Conservation (phyloP, 345 rosid genomes). For the Euphorbia lathyris region DNA sequence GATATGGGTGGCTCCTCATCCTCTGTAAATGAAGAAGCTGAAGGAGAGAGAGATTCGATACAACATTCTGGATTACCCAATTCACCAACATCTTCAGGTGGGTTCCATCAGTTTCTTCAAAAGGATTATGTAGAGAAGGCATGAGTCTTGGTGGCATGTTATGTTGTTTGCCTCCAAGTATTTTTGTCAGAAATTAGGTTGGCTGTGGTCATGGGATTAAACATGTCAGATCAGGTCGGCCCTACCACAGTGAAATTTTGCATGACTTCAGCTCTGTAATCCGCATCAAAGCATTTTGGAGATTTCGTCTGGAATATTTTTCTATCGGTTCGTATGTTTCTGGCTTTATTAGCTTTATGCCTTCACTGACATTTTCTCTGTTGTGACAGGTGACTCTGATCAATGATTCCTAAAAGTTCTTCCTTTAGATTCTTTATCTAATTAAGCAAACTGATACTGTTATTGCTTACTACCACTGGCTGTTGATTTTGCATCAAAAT, state of each 20-base stretch:
- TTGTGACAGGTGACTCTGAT: constrained; percentile 63
- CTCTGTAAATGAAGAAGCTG: constrained; percentile 55
- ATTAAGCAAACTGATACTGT: constrained; percentile 14
- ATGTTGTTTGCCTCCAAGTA: constrained; percentile 56
- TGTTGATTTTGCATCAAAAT: constrained; percentile 18
- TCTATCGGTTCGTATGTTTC: constrained; percentile 93
- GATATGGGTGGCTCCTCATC: constrained; percentile 77
- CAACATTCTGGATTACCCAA: constrained; percentile 75
- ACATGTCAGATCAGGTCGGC: constrained; percentile 61
- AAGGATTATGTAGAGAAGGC: constrained; percentile 77
- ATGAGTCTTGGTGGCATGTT: constrained; percentile 70
- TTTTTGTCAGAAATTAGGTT: constrained; percentile 66
- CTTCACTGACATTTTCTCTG: constrained; percentile 58
- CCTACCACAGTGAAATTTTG: constrained; percentile 59
- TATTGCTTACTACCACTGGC: constrained; percentile 11
- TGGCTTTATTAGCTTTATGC: constrained; percentile 62
- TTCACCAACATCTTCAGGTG: constrained; percentile 99
- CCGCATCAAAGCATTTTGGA: constrained; percentile 60
- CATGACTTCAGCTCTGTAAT: constrained; percentile 58
- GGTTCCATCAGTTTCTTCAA: constrained; percentile 94
- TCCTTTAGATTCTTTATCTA: constrained; percentile 21
- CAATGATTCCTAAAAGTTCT: constrained; percentile 31
- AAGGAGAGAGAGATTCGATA: constrained; percentile 46
- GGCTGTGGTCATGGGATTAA: constrained; percentile 70
- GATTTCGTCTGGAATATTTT: constrained; percentile 59